These are phyloP conservation scores for Pyronema omphalodes DNA, from an alignment of 495 filamentous ascomycete genomes.

Conservation along the genomic window DNA sequence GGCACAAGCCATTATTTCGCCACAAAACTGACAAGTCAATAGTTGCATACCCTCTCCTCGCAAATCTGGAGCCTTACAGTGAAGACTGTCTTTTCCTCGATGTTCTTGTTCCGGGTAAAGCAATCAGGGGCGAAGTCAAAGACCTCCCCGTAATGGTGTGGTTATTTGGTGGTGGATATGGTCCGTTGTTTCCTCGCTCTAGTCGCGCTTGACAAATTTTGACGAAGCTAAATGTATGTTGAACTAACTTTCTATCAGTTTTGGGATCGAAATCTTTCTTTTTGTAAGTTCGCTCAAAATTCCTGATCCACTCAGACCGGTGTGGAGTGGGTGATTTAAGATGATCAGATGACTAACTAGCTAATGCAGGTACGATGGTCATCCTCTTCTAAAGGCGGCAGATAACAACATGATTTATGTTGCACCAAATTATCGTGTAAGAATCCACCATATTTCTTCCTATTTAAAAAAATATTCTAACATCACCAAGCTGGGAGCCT, in stretches of 20 bases:
- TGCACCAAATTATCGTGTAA: constrained; percentile 30
- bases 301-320: too few relatives aligned
- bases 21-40: background rate
- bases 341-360: background rate
- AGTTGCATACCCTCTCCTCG: constrained; percentile 17
- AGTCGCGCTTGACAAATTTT: background rate
- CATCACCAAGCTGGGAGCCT: constrained; percentile 31
- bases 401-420: constrained; percentile 31
- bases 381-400: constrained; percentile 25
- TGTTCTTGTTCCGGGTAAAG: constrained; percentile 27
- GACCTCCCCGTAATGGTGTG: constrained; percentile 20
- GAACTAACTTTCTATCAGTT: constrained; percentile 1
- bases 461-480: constrained; percentile 11
- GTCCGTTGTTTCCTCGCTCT: constrained; percentile 4
- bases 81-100: constrained; percentile 32
- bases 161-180: constrained; percentile 22
- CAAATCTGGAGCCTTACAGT: constrained; percentile 14
- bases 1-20: background rate
- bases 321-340: too few relatives aligned
- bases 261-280: constrained; percentile 18
- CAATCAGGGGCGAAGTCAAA: constrained; percentile 23
- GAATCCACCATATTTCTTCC: background rate
- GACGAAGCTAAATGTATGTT: background rate
- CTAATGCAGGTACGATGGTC: constrained; percentile 18
- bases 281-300: constrained; percentile 3